Evolutionary conservation across 169 alveolate species (phyloP), one percentile per base, ranked within the genome.

Genomic region (Eimeria maxima): DNA sequence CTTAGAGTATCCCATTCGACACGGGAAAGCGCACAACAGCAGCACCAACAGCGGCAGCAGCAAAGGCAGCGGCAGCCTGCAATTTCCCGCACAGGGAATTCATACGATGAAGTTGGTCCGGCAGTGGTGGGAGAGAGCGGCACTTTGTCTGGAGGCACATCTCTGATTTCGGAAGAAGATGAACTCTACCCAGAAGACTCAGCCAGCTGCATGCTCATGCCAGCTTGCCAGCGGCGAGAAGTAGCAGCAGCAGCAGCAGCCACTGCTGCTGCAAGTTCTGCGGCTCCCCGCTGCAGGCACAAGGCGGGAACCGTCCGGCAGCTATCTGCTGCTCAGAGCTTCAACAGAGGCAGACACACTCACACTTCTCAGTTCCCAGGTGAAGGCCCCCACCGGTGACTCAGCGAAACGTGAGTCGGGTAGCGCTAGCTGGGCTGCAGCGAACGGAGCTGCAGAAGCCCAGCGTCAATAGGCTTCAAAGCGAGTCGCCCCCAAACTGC

Each of bases 111-210:
- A 18, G 73, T 4, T 11, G 71, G 44, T 0, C 50, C 11, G 38
- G 76, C 74, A 20, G 91, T 10, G 24, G 6, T 50, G 74, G 91
- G 91, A 3, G 94, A 42, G 47, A 24, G 94, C 81, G 60, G 47
- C 65, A 7, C 44, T 27, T 8, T 81, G 22, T 87, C 83, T 63
- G 83, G 27, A 4, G 94, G 83, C 22, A 38, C 44, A 5, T 27
- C 92, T 0, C 18, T 33, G 33, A 24, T 84, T 3, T 78, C 96
- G 24, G 96, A 90, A 22, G 97, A 95, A 33, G 95, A 92, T 29
- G 97, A 95, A 53, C 63, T 95, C 44, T 95, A 95, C 63, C 97
- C 97, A 20, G 97, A 95, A 18, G 97, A 95, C 53, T 95, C 97
- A 44, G 97, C 97, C 18, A 95, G 97, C 88, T 95, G 97, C 74